Conservation (phyloP, 2,329 filamentous ascomycete species). For the Alternaria consortialis region DNA sequence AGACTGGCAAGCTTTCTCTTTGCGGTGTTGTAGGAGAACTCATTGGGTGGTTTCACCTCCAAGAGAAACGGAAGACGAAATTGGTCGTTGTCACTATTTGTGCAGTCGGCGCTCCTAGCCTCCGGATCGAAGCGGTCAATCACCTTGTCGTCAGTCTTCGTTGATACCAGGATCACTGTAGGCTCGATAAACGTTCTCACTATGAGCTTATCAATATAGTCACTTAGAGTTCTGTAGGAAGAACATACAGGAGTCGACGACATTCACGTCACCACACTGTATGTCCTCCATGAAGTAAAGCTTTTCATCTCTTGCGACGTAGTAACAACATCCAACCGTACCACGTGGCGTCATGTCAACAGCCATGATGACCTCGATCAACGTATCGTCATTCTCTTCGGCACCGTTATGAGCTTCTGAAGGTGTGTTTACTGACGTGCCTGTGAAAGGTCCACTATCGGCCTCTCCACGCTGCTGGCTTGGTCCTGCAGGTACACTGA, state of each 20-base stretch:
- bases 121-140: slow-evolving; percentile 58
- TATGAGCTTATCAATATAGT: slow-evolving; percentile 36
- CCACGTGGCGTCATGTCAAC: slow-evolving; percentile 76
- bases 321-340: slow-evolving; percentile 85
- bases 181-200: slow-evolving; percentile 70
- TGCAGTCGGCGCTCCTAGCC: slow-evolving; percentile 44
- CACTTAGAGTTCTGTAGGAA: rapidly evolving
- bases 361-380: slow-evolving; percentile 80
- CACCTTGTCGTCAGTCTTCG: slow-evolving; percentile 62
- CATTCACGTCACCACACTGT: slow-evolving; percentile 71
- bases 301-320: slow-evolving; percentile 72
- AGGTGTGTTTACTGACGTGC: slow-evolving; percentile 4
- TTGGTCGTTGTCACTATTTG: slow-evolving; percentile 52
- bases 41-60: slow-evolving; percentile 72
- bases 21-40: slow-evolving; percentile 75
- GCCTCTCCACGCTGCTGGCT: background rate
- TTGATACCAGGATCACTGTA: slow-evolving; percentile 67
- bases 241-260: slow-evolving; percentile 58
- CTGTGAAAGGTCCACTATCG: background rate
- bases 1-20: slow-evolving; percentile 72
- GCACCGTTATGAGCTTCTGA: slow-evolving; percentile 9
- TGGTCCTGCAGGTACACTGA: slow-evolving; percentile 9
- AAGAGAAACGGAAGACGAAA: slow-evolving; percentile 68
- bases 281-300: slow-evolving; percentile 82
- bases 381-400: slow-evolving; percentile 60